These are phyloP conservation scores for Hirsutella rhossiliensis DNA, from an alignment of 2,329 filamentous ascomycete species.

Conservation along the genomic window DNA sequence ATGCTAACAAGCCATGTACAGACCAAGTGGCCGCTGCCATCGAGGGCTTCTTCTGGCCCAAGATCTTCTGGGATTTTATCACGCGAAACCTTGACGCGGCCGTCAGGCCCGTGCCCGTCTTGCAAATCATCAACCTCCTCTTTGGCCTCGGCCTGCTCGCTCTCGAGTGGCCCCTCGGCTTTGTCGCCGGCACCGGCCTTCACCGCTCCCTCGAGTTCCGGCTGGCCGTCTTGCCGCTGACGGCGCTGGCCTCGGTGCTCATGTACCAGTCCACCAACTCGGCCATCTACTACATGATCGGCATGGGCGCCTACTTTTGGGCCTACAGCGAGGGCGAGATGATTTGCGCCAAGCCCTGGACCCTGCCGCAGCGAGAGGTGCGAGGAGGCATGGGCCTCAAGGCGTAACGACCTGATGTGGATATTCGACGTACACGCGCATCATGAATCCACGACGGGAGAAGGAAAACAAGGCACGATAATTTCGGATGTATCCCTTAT, in stretches of 20 bases:
- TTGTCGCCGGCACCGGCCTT: slow-evolving; percentile 62
- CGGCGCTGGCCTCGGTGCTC: slow-evolving; percentile 60
- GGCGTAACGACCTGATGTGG: not conserved
- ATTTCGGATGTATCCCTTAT: too few species aligned
- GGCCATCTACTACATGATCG: slow-evolving; percentile 83
- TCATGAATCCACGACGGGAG: too few species aligned
- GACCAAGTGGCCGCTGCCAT: slow-evolving; percentile 79
- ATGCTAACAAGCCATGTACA: slow-evolving; percentile 27
- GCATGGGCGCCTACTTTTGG: slow-evolving; percentile 85
- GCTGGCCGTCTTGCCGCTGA: slow-evolving; percentile 70
- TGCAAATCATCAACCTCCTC: slow-evolving; percentile 83
- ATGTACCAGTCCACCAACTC: slow-evolving; percentile 90
- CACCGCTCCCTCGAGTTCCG: slow-evolving; percentile 84
- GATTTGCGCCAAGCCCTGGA: slow-evolving; percentile 59
- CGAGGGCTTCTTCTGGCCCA: slow-evolving; percentile 94
- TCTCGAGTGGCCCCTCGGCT: slow-evolving; percentile 81
- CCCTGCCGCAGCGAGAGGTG: slow-evolving; percentile 44
- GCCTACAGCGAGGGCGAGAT: slow-evolving; percentile 93
- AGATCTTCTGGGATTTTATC: slow-evolving; percentile 95
- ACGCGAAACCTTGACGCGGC: slow-evolving; percentile 80
- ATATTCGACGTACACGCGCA: too few species aligned
- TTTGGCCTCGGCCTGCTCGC: slow-evolving; percentile 67
- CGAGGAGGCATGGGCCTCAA: slow-evolving; percentile 9
- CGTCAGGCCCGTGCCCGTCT: slow-evolving; percentile 74
- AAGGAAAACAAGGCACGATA: too few species aligned